Evolutionary conservation across 2,329 filamentous ascomycete genomes (phyloP).

Genomic region (Xylaria sp.): DNA sequence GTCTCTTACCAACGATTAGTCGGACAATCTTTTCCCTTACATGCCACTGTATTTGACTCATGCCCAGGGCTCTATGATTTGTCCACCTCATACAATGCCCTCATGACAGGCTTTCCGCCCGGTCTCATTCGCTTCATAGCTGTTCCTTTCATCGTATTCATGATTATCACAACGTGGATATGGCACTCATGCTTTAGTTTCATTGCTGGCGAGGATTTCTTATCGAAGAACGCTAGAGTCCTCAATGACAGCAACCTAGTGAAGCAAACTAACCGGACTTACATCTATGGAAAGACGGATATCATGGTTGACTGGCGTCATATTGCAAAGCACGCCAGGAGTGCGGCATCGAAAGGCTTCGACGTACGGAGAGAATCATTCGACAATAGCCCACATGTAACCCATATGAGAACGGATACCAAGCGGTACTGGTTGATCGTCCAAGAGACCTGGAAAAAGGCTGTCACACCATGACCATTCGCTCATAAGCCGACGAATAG

Average conservation of each 20-base stretch:
- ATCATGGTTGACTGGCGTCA: conserved; percentile 41
- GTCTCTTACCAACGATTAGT: conserved; percentile 30
- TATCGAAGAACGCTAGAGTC: conserved; percentile 34
- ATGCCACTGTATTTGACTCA: conserved; percentile 45
- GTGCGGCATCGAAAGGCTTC: conserved; percentile 38
- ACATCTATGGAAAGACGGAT: conserved; percentile 48
- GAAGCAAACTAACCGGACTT: conserved; percentile 42
- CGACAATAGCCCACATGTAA: conserved; percentile 45
- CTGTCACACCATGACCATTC: conserved; percentile 2
- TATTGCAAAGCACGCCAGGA: conserved; percentile 44
- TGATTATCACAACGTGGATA: conserved; percentile 32
- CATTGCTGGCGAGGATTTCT: conserved; percentile 29
- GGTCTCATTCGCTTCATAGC: conserved; percentile 29
- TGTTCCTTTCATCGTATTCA: conserved; percentile 33
- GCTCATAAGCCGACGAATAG: background rate
- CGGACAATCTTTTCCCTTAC: conserved; percentile 35
- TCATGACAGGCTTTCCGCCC: conserved; percentile 34
- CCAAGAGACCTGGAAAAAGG: conserved; percentile 41
- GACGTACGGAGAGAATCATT: conserved; percentile 43
- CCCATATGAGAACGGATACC: conserved; percentile 42
- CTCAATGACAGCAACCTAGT: conserved; percentile 35
- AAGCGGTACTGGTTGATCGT: conserved; percentile 48
- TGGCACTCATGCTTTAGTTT: conserved; percentile 31
- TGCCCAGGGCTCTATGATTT: conserved; percentile 43
- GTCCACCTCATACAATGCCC: conserved; percentile 36